Base-by-base conservation (phyloP, 1,284 basidiomycete species). In the Pholiota adiposa region DNA sequence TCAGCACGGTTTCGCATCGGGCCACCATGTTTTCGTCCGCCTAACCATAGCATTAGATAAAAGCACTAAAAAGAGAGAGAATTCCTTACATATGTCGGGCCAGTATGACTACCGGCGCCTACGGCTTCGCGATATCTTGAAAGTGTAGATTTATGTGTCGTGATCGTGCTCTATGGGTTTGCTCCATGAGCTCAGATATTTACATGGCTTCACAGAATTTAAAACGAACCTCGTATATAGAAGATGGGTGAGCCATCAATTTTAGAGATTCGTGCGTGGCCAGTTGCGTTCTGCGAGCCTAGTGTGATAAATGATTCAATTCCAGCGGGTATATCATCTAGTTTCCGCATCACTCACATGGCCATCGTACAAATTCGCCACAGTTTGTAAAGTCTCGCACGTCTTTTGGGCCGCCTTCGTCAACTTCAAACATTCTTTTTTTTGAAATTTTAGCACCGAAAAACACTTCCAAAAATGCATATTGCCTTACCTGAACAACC, bases 1-100 rank as follows among this genome's bases (percentile, higher is more conserved):
- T 95, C 23, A 96, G 75, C 6, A 94, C 91, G 0, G 93, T 95
- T 74, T 96, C 93, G 71, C 91, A 94, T 18, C 93, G 83, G 2
- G 86, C 79, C 1, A 87, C 84, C 61, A 89, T 73, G 16, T 89
- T 87, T 58, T 88, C 85, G 64, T 88, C 79, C n/a, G 79, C 72
- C 87, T 89, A 52, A 3, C 38, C n/a, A 16, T 16, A 14, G 8
- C 9, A n/a, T 12, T n/a, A n/a, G 14, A 9, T 48, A 25, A 46
- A 53, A 21, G 53, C 40, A 21, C 2, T n/a, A 18, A 23, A 12
- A 51, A 18, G 40, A 63, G 3, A 38, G 36, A n/a, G 36, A 49
- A 23, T 59, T 54, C 46, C 59, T 68, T 82, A 69, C 70, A 82
- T 82, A 52, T 69, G 65, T 34, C 77, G 77, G 29, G 70, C 73